These are phyloP conservation scores for Xylaria sp. DNA, from an alignment of 2,329 filamentous ascomycete species.

Conservation along the genomic window DNA sequence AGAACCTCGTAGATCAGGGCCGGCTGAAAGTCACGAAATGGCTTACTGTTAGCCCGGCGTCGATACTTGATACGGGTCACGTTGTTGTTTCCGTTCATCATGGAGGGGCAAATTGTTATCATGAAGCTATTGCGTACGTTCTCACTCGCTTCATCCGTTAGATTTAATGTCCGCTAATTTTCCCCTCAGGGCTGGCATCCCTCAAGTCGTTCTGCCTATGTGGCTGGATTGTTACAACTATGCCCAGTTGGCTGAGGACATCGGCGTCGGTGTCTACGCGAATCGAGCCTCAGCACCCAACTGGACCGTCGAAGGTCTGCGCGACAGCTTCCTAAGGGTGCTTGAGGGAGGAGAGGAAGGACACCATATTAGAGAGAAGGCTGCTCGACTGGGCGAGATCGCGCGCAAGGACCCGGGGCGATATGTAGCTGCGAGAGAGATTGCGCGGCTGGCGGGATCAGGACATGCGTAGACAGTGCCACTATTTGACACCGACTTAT, in stretches of 20 bases:
- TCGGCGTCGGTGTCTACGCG: slow-evolving; percentile 38
- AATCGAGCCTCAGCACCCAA: slow-evolving; percentile 24
- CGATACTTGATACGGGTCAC: slow-evolving; percentile 40
- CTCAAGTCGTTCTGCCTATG: slow-evolving; percentile 37
- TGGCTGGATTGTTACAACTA: slow-evolving; percentile 39
- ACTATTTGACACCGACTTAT: no score
- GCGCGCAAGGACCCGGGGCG: slow-evolving; percentile 32
- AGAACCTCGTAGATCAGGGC: slow-evolving; percentile 30
- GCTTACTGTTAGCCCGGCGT: slow-evolving; percentile 37
- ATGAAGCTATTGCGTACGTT: slow-evolving; percentile 40
- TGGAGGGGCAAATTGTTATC: slow-evolving; percentile 42
- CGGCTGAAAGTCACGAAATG: slow-evolving; percentile 37
- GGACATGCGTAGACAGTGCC: neutral
- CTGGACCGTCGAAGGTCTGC: slow-evolving; percentile 35
- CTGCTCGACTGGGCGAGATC: slow-evolving; percentile 22
- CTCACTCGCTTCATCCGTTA: neutral
- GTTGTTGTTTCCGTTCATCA: slow-evolving; percentile 42
- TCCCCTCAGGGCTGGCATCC: slow-evolving; percentile 30
- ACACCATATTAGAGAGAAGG: slow-evolving; percentile 20
- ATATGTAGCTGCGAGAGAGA: slow-evolving; percentile 34
- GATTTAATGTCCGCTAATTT: neutral
- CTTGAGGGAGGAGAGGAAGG: slow-evolving; percentile 16
- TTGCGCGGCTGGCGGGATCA: slow-evolving; percentile 34
- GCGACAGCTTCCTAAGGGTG: slow-evolving; percentile 29
- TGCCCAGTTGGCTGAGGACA: slow-evolving; percentile 34